These are phyloP conservation scores for Populus pruinosa DNA, from an alignment of 345 rosid genomes.

Conservation along the genomic window DNA sequence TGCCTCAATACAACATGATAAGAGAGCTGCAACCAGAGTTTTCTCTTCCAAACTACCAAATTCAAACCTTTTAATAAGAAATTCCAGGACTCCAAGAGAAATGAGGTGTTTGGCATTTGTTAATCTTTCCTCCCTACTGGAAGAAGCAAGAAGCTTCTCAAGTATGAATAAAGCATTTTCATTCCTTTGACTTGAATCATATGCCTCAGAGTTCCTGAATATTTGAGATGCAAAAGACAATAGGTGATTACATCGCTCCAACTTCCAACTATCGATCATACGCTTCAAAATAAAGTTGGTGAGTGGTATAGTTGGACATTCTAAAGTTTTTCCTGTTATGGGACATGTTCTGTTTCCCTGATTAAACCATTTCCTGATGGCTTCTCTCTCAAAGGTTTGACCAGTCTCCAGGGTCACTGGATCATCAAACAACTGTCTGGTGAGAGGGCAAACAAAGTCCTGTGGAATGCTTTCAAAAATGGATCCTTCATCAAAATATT, in stretches of 20 bases:
- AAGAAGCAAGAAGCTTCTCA: constrained; percentile 45
- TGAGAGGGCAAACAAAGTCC: constrained; percentile 54
- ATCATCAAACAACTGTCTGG: constrained; percentile 49
- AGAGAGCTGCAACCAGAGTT: constrained; percentile 31
- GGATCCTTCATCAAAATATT: constrained; percentile 28
- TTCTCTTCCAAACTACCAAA: constrained; percentile 39
- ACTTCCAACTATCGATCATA: constrained; percentile 44
- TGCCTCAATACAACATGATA: constrained; percentile 49
- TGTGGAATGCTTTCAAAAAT: constrained; percentile 33
- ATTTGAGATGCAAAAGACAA: constrained; percentile 29
- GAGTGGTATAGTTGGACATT: constrained; percentile 36
- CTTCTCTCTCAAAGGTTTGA: constrained; percentile 54
- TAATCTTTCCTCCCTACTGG: constrained; percentile 30
- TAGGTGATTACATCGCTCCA: constrained; percentile 27
- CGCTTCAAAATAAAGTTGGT: constrained; percentile 53
- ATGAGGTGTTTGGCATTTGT: constrained; percentile 42
- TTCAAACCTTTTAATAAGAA: constrained; percentile 39
- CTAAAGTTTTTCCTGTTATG: constrained; percentile 47
- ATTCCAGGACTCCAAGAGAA: constrained; percentile 48
- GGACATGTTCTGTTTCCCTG: constrained; percentile 59
- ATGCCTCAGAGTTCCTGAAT: constrained; percentile 10
- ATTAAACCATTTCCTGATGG: constrained; percentile 53
- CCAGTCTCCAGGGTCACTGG: constrained; percentile 70
- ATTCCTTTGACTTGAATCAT: constrained; percentile 11
- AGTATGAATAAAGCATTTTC: constrained; percentile 32